A percentile compares a stretch with the other conserved stretches of the same genome.
Conservation (phyloP, 2,329 filamentous ascomycete species). For the Fusarium dimerum region DNA sequence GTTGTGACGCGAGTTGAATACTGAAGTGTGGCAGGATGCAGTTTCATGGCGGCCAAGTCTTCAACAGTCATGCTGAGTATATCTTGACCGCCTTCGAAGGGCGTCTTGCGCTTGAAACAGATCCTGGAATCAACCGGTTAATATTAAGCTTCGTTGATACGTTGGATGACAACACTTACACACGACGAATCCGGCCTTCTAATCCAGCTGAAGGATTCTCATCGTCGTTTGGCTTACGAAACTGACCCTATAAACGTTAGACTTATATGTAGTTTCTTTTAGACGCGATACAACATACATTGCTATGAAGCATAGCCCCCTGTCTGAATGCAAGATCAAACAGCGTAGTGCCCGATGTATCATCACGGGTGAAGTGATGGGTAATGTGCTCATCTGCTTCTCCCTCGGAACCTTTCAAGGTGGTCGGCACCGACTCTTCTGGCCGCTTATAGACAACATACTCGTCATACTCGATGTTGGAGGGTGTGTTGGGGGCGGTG, state of each 20-base stretch:
- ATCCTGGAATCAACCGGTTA: slow-evolving; percentile 27
- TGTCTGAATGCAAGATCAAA: slow-evolving; percentile 37
- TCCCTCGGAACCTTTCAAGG: slow-evolving; percentile 4
- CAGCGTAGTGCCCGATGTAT: slow-evolving; percentile 32
- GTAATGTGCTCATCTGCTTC: slow-evolving; percentile 30
- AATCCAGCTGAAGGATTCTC: slow-evolving; percentile 26
- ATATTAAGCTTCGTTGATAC: neutral
- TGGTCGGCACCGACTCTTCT: slow-evolving; percentile 11
- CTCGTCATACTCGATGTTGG: slow-evolving; percentile 40
- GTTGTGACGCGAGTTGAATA: slow-evolving; percentile 41
- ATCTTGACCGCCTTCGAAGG: slow-evolving; percentile 34
- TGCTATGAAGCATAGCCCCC: slow-evolving; percentile 31
- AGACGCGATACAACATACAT: slow-evolving; percentile 18
- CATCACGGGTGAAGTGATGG: slow-evolving; percentile 37
- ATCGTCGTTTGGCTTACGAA: slow-evolving; percentile 22
- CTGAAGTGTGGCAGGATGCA: slow-evolving; percentile 42
- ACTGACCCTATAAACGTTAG: slow-evolving; percentile 24
- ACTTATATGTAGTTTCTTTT: neutral
- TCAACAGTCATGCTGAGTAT: slow-evolving; percentile 38
- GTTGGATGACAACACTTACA: slow-evolving; percentile 26
- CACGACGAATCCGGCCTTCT: slow-evolving; percentile 38
- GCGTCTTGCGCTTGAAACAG: slow-evolving; percentile 37
- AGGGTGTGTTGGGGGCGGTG: slow-evolving; percentile 28
- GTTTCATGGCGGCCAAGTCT: slow-evolving; percentile 37
- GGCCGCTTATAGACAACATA: slow-evolving; percentile 38